Evolutionary conservation across 1,139 yeast genomes (phyloP), one percentile per base, ranked within the genome.

Genomic region (Candida albicans): DNA sequence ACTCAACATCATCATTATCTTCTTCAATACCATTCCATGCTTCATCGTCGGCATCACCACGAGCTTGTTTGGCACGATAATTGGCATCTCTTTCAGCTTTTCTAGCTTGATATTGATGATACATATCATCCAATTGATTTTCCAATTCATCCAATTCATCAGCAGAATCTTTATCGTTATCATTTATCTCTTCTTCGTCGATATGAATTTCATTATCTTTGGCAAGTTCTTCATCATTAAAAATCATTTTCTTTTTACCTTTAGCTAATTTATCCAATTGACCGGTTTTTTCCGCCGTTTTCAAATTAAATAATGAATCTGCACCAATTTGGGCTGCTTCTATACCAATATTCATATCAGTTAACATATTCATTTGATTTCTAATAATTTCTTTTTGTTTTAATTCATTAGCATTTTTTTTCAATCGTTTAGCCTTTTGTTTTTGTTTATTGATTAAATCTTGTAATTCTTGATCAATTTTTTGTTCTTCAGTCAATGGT

Each of bases 321-420:
- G 86, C 76, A 42, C 95, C 96, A 45, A 79, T 68, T 44, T 79
- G 79, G n/a, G 89, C 93, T 14, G 96, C 96, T 62, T 93, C 99
- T 39, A 89, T 74, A 75, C 98, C 98, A 52, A 93, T 83, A 58
- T 89, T 96, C 74, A 80, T 81, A 58, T 95, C 96, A 2, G 96
- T 87, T 48, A 87, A 73, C 97, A 93, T 91, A 62, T 88, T 89
- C 95, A 93, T 86, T 67, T 93, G 98, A 86, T 90, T 84, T 67
- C 98, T 81, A 43, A 79, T 77, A 44, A 93, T 81, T 61, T 91
- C 98, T 64, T 87, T 88, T 62, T 89, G 96, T 59, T 89, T 90
- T 52, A 67, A 56, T 65, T 91, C 97, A 61, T 93, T 91, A 41
- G 81, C 79, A 54, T 77, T 81, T 65, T 96, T 83, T 67, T 84